Conservation (phyloP, 768 basidiomycete genomes). For the Trametes villosa region DNA sequence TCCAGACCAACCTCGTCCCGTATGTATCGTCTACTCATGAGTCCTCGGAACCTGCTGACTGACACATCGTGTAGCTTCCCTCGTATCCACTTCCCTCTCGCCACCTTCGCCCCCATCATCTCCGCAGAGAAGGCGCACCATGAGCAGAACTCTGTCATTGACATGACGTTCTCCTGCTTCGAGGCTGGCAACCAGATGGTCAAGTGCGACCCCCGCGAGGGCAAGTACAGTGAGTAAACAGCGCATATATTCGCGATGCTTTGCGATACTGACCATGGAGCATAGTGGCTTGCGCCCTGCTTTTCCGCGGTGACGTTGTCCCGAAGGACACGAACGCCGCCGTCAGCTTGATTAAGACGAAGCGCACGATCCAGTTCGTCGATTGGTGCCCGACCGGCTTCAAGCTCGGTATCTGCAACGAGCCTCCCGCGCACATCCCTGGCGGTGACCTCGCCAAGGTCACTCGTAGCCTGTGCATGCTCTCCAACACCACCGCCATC, state of each 20-base stretch:
- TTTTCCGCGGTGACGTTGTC: conserved; percentile 79
- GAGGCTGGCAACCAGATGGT: conserved; percentile 81
- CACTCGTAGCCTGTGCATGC: conserved; percentile 76
- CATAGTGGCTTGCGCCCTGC: conserved; percentile 67
- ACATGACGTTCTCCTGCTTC: conserved; percentile 78
- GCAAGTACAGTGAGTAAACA: conserved; percentile 65
- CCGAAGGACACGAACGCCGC: conserved; percentile 81
- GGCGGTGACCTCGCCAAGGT: conserved; percentile 80
- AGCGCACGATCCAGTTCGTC: conserved; percentile 79
- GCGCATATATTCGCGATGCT: conserved; percentile 2
- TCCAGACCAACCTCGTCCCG: conserved; percentile 73
- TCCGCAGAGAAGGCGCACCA: conserved; percentile 66
- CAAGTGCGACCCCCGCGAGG: conserved; percentile 79
- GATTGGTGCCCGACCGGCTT: conserved; percentile 83
- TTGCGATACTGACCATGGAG: background rate
- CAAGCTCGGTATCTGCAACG: conserved; percentile 81
- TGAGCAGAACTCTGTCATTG: conserved; percentile 71
- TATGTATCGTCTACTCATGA: conserved; percentile 29
- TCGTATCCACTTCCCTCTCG: conserved; percentile 71
- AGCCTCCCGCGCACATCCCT: conserved; percentile 74
- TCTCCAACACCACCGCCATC: conserved; percentile 77
- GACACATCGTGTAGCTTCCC: conserved; percentile 48
- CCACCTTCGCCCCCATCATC: conserved; percentile 69
- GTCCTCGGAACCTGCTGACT: background rate
- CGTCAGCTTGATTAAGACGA: conserved; percentile 75